Evolutionary conservation across 176 grass and related monocot species (phyloP).

Genomic region (Melocanna baccifera): DNA sequence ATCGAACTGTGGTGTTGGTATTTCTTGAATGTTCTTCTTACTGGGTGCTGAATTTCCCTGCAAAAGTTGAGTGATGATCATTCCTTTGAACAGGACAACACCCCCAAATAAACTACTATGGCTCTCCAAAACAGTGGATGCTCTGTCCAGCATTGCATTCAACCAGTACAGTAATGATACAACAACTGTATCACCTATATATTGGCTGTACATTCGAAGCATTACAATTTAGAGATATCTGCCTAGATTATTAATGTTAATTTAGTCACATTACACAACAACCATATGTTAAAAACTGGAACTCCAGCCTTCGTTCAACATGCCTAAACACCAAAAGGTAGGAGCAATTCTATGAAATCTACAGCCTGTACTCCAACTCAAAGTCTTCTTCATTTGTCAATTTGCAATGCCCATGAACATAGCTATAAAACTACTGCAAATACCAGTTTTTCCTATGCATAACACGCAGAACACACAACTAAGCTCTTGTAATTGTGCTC

Average conservation of each 20-base stretch:
- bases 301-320: not conserved
- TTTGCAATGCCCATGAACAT: not conserved
- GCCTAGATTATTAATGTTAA: not conserved
- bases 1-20: conserved; percentile 93
- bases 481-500: not conserved
- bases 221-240: not conserved
- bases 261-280: not conserved
- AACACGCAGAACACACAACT: not conserved
- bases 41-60: conserved; percentile 57
- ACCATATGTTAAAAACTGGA: not conserved
- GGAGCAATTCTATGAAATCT: conserved; percentile 1
- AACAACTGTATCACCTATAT: not conserved
- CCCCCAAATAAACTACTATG: not conserved
- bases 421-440: not conserved
- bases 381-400: conserved; percentile 3
- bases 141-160: not conserved
- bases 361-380: not conserved
- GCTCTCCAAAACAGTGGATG: not conserved
- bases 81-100: not conserved
- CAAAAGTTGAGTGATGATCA: conserved; percentile 22
- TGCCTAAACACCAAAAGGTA: not conserved
- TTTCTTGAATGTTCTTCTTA: conserved; percentile 86
- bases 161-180: not conserved
- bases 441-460: not conserved
- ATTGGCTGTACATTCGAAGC: not conserved